Evolutionary conservation across 352 stramenopile genomes (phyloP), one percentile per base, ranked within the genome.

Genomic region (Phytophthora rubi): DNA sequence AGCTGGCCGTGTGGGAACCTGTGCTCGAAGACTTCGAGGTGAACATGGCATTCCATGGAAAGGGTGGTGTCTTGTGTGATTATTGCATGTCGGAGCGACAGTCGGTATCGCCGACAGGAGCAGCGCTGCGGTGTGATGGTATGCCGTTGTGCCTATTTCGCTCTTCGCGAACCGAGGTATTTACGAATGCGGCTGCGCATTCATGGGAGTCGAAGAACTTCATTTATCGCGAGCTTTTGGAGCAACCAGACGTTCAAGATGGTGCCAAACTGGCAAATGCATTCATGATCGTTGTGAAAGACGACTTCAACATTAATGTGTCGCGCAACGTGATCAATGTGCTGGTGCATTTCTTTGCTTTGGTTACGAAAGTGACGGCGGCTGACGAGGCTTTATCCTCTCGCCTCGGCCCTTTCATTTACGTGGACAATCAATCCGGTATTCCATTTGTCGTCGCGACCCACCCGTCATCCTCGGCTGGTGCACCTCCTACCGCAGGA

Each of bases 371-470:
- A 61, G 82, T 79, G 18, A 83, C 74, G 12, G 58, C 73, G 18
- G 59, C 73, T 42, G 69, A 82, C 18, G 77, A 89, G 55, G 73
- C 67, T 13, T 66, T 83, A 30, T 70, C 65, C 39, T 76, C 79
- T 8, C 83, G 82, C 7, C 83, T 96, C 28, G 88, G 88, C 1
- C 84, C 86, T 18, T 93, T 89, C 62, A 92, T 96, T 53, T 96
- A 96, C 59, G 85, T 96, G 6, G 88, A 96, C 54, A 96, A 96
- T 53, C 86, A 96, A 52, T 93, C 86, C 2, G 88, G 88, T 9
- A 94, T 96, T 55, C 83, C 83, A 23, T 93, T 96, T 69, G 65
- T 90, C n/a, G 80, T 92, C 8, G 88, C 88, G n/a, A 87, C 79
- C 4, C 80, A 90, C 51, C 74, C 77, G 32, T 75, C 79, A 13